These are phyloP conservation scores for Trichoderma breve DNA, from an alignment of 2,329 filamentous ascomycete species.

Conservation along the genomic window DNA sequence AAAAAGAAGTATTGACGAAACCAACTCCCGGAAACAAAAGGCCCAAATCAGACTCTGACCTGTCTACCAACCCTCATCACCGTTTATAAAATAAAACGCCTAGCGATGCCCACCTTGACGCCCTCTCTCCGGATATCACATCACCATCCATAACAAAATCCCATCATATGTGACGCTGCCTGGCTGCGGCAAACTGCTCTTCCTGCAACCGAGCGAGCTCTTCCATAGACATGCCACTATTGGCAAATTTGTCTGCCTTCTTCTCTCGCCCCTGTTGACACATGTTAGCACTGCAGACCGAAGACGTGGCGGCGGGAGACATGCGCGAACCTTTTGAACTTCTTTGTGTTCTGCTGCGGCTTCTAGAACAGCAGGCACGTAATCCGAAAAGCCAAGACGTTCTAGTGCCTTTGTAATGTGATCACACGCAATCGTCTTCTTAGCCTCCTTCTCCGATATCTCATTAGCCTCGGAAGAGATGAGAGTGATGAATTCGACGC, in stretches of 20 bases:
- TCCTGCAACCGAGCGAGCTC: conserved; percentile 86
- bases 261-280: conserved; percentile 79
- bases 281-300: conserved; percentile 49
- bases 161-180: conserved; percentile 34
- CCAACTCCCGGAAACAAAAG: neutral
- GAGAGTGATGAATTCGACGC: conserved; percentile 97
- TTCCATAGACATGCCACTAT: conserved; percentile 87
- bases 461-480: conserved; percentile 99
- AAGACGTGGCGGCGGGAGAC: neutral
- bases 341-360: conserved; percentile 92
- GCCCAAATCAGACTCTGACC: conserved; percentile 5
- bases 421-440: conserved; percentile 98
- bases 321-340: conserved; percentile 69
- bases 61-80: conserved; percentile 12
- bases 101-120: conserved; percentile 35
- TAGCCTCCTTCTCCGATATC: conserved; percentile 96
- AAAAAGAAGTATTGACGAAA: neutral
- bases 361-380: conserved; percentile 81
- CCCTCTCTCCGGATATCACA: conserved; percentile 21
- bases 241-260: conserved; percentile 95
- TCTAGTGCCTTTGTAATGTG: conserved; percentile 95
- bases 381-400: conserved; percentile 88
- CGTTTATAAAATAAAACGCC: conserved; percentile 31
- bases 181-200: conserved; percentile 81
- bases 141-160: neutral